Base-by-base conservation (phyloP, 768 basidiomycete species). In the Cystofilobasidium capitatum region DNA sequence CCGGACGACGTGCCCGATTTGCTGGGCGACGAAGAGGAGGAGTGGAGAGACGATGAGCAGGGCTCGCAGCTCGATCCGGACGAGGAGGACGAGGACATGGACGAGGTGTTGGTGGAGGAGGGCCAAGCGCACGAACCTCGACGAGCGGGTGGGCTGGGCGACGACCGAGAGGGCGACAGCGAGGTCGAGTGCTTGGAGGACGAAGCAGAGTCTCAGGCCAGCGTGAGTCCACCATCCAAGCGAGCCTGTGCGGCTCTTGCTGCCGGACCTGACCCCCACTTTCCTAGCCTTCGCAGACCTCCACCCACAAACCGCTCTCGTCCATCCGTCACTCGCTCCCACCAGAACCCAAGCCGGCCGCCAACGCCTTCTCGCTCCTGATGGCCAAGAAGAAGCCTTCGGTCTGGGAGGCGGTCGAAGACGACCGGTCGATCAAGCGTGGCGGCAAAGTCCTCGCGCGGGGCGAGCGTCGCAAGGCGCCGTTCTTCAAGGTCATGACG, bases 401-500 rank as follows among this genome's bases (percentile, higher is more conserved):
- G 69, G 83, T 84, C 2, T 97, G 93, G 92, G 88, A 86, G 16
- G 47, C 90, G 75, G 91, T 86, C 0, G 75, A 77, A 64, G 72
- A 72, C 44, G 76, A 78, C 69, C 70, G 76, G 72, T 55, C 73
- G 66, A 75, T 75, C 66, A 75, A 73, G 24, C 65, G 24, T 75
- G 75, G 69, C 58, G 77, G 37, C 62, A 58, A 63, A 49, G 69
- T 16, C 60, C 70, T 17, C 74, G 73, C 24, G 9, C 35, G n/a
- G 5, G 65, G 35, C 78, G 80, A 36, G 49, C 81, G 88, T 35
- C 80, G 88, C 67, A 85, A 83, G 66, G 90, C 92, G 0, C 96
- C 96, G 0, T 98, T 98, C 75, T 98, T 94, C 79, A 99, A 97
- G 79, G 83, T 81, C 29, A 75, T 98, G 71, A 88, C 90, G 72